phyloP scores from a whole-genome alignment of 2,329 filamentous ascomycete species.

The Neonectria sp. region DNA sequence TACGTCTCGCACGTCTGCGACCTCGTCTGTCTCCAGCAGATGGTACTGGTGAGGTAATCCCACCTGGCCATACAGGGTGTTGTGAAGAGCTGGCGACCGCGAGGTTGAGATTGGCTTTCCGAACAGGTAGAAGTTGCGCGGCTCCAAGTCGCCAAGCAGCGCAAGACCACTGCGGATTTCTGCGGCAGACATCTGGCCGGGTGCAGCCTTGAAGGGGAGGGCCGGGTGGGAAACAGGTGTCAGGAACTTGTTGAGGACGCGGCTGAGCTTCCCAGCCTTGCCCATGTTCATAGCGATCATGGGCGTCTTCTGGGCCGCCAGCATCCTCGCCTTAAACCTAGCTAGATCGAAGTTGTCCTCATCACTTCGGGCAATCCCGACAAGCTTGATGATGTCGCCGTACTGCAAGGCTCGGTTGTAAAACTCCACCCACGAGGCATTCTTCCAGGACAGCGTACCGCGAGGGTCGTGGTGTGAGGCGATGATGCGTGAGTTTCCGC shows the following conservation, averaged over 20 bases:
- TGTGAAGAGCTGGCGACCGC: constrained; percentile 91
- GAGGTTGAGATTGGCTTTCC: constrained; percentile 88
- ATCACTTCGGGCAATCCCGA: constrained; percentile 82
- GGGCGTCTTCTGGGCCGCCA: constrained; percentile 81
- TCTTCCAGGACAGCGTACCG: constrained; percentile 86
- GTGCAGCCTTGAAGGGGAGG: constrained; percentile 93
- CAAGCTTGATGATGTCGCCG: constrained; percentile 94
- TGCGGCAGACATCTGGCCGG: constrained; percentile 90
- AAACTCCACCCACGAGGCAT: constrained; percentile 91
- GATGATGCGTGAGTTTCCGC: constrained; percentile 86
- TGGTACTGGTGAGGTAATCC: constrained; percentile 91
- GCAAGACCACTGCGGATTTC: constrained; percentile 88
- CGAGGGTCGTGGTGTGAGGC: constrained; percentile 94
- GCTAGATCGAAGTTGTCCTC: constrained; percentile 91
- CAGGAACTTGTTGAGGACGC: constrained; percentile 92
- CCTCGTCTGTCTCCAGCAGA: constrained; percentile 80
- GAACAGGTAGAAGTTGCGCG: constrained; percentile 88
- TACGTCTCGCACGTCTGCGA: constrained; percentile 72
- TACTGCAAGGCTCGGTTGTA: constrained; percentile 93
- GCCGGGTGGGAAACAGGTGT: constrained; percentile 93
- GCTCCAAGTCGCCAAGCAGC: constrained; percentile 83
- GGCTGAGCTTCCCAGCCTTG: constrained; percentile 85
- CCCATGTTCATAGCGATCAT: constrained; percentile 98
- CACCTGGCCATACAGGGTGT: constrained; percentile 81
- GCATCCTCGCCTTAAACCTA: constrained; percentile 85